Evolutionary conservation across 1,139 yeast species (phyloP).

Genomic region (Yamadazyma blattariae): DNA sequence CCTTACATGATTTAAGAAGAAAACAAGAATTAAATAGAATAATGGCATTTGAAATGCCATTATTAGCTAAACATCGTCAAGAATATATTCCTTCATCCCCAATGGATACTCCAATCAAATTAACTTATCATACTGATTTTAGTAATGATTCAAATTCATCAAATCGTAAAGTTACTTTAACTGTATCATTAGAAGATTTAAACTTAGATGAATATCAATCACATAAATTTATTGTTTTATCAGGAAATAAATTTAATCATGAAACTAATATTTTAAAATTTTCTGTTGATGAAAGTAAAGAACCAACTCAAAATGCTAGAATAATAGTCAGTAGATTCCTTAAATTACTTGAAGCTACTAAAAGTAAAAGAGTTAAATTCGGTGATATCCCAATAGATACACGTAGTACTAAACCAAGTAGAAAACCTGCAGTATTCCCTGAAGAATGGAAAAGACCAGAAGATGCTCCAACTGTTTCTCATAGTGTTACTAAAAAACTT

Average conservation of each 20-base stretch:
- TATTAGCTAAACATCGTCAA: conserved; percentile 71
- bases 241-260: conserved; percentile 76
- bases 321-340: conserved; percentile 64
- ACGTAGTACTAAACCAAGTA: conserved; percentile 58
- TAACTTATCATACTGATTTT: conserved; percentile 70
- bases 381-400: conserved; percentile 79
- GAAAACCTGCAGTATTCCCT: conserved; percentile 58
- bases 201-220: conserved; percentile 49
- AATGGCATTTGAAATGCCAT: conserved; percentile 91
- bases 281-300: conserved; percentile 60
- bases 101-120: conserved; percentile 54
- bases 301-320: conserved; percentile 84
- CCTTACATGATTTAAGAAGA: conserved; percentile 37
- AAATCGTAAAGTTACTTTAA: conserved; percentile 65
- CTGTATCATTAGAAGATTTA: conserved; percentile 53
- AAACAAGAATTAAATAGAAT: conserved; percentile 60
- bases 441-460: conserved; percentile 82
- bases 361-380: conserved; percentile 60
- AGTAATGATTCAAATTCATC: conserved; percentile 69
- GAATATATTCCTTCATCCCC: conserved; percentile 47
- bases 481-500: conserved; percentile 29
- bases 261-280: conserved; percentile 58
- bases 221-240: conserved; percentile 75
- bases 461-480: conserved; percentile 50
- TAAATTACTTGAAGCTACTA: conserved; percentile 62